phyloP scores from a whole-genome alignment of 768 basidiomycete species.

The Suillus lakei region DNA sequence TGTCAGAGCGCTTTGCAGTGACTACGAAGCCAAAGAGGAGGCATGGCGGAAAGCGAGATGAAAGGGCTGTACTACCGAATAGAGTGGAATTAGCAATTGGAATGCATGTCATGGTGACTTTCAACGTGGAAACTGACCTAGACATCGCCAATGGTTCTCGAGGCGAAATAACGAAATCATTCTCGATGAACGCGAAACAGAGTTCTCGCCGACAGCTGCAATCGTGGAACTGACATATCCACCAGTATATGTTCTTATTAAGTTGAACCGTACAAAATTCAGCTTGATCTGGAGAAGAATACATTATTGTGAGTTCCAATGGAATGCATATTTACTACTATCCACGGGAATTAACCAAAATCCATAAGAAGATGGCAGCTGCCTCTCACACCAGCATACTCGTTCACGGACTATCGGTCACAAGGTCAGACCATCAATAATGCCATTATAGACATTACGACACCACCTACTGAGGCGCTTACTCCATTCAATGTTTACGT shows the following conservation, averaged over 20 bases:
- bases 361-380: slow-evolving; percentile 30
- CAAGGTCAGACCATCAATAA: slow-evolving; percentile 45
- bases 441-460: slow-evolving; percentile 43
- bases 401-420: slow-evolving; percentile 46
- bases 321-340: slow-evolving; percentile 19
- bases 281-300: slow-evolving; percentile 28
- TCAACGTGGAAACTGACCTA: slow-evolving; percentile 43
- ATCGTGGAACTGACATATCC: slow-evolving; percentile 30
- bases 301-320: slow-evolving; percentile 36
- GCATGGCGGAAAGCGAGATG: background rate
- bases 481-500: slow-evolving; percentile 45
- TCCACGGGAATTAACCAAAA: background rate
- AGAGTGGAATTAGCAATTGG: background rate
- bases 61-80: background rate
- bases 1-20: slow-evolving; percentile 17
- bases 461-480: slow-evolving; percentile 36
- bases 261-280: slow-evolving; percentile 29
- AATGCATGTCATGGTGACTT: slow-evolving; percentile 10
- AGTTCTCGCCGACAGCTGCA: background rate
- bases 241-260: slow-evolving; percentile 37
- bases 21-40: background rate
- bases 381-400: slow-evolving; percentile 42
- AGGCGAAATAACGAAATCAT: slow-evolving; percentile 26
- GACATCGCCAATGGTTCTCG: slow-evolving; percentile 45
- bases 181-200: background rate